A percentile compares a stretch with the other conserved stretches of the same genome.
These are phyloP conservation scores for Grosmannia serpens DNA, from an alignment of 2,329 filamentous ascomycete genomes.

Conservation along the genomic window DNA sequence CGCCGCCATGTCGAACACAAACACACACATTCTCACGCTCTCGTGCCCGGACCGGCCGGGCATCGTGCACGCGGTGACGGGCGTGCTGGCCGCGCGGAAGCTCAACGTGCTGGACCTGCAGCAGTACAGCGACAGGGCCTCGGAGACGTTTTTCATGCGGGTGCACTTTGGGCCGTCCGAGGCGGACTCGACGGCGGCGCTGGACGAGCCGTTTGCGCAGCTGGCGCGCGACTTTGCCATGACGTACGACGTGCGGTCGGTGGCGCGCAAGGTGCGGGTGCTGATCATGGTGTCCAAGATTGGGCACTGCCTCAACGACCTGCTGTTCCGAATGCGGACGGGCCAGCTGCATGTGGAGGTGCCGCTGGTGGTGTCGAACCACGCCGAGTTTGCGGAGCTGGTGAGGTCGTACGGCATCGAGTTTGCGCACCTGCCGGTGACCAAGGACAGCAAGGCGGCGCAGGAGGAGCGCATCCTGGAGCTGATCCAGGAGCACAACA, in stretches of 20 bases:
- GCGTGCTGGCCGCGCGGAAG: slow-evolving; percentile 58
- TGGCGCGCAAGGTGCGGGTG: slow-evolving; percentile 59
- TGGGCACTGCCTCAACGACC: slow-evolving; percentile 57
- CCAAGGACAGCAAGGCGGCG: slow-evolving; percentile 60
- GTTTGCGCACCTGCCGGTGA: slow-evolving; percentile 74
- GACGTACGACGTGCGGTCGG: slow-evolving; percentile 59
- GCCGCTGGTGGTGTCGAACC: slow-evolving; percentile 72
- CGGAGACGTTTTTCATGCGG: slow-evolving; percentile 76
- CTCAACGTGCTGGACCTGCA: slow-evolving; percentile 78
- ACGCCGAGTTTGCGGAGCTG: slow-evolving; percentile 58
- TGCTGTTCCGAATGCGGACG: slow-evolving; percentile 62
- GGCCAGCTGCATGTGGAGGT: slow-evolving; percentile 61
- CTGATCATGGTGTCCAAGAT: slow-evolving; percentile 88
- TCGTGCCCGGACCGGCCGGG: slow-evolving; percentile 77
- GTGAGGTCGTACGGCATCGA: slow-evolving; percentile 64
- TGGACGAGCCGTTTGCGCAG: slow-evolving; percentile 43
- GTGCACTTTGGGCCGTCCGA: slow-evolving; percentile 63
- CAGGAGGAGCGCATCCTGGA: slow-evolving; percentile 64
- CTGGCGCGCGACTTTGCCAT: slow-evolving; percentile 54
- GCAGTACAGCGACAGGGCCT: slow-evolving; percentile 68
- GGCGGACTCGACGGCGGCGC: slow-evolving; percentile 35
- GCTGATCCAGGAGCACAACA: slow-evolving; percentile 53
- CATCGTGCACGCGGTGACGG: slow-evolving; percentile 76
- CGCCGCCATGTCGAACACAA: slow-evolving; percentile 34
- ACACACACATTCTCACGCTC: slow-evolving; percentile 64